phyloP scores from a whole-genome alignment of 2,329 filamentous ascomycete species.

The Neofusicoccum kwambonambiense region DNA sequence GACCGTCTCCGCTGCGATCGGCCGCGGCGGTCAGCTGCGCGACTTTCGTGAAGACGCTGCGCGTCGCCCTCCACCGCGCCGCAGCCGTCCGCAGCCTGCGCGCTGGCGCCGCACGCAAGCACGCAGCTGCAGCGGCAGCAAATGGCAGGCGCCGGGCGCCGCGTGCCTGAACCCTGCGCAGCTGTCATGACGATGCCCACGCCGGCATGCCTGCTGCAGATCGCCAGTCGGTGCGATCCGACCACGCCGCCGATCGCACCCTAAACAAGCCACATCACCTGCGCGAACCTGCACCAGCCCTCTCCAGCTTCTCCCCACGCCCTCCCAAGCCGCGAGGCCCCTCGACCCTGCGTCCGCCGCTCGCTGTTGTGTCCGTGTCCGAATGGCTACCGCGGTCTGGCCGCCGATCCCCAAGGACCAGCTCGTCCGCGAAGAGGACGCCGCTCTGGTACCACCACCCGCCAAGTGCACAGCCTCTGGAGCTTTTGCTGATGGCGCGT shows the following conservation, averaged over 20 bases:
- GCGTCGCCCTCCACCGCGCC: neutral
- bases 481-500: slow-evolving; percentile 11
- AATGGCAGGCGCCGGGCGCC: neutral
- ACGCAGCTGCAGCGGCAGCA: neutral
- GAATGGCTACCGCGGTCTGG: slow-evolving; percentile 63
- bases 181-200: neutral
- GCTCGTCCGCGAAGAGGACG: slow-evolving; percentile 53
- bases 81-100: neutral
- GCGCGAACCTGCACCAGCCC: neutral
- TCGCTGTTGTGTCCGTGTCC: neutral
- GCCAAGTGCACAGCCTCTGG: neutral
- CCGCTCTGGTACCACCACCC: slow-evolving; percentile 45
- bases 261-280: slow-evolving; percentile 15
- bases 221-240: slow-evolving; percentile 8
- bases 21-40: slow-evolving; percentile 6
- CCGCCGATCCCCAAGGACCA: slow-evolving; percentile 54
- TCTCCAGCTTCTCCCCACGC: neutral
- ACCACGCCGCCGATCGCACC: slow-evolving; percentile 1
- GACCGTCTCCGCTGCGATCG: slow-evolving; percentile 7
- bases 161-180: slow-evolving; percentile 12
- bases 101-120: neutral
- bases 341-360: neutral
- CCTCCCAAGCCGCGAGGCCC: neutral
- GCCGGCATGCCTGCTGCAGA: slow-evolving; percentile 4
- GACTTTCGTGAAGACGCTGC: neutral